These are phyloP conservation scores for Nadsonia commutata DNA, from an alignment of 1,139 yeast species.

Conservation along the genomic window DNA sequence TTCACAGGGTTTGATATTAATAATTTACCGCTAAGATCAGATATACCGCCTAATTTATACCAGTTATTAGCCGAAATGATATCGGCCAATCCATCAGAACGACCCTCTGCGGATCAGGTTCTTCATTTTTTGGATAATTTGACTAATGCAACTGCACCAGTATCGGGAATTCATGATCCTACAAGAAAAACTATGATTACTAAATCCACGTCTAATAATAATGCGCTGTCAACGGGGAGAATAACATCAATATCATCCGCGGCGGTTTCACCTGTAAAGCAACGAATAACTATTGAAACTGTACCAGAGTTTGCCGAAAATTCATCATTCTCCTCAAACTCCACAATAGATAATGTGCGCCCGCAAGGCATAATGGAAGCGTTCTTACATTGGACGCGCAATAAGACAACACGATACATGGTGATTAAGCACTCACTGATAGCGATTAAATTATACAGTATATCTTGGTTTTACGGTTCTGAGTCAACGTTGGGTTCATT, in stretches of 20 bases:
- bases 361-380: too few relatives aligned
- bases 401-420: not conserved
- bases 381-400: too few relatives aligned
- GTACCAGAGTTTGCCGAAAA: not conserved
- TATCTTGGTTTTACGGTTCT: not conserved
- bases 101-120: constrained; percentile 34
- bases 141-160: not conserved
- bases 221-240: not conserved
- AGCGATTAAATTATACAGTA: not conserved
- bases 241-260: not conserved
- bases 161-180: not conserved
- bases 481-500: too few relatives aligned
- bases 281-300: not conserved
- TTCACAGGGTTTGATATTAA: constrained; percentile 21
- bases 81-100: constrained; percentile 21
- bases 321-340: too few relatives aligned
- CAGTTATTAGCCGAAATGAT: constrained; percentile 27
- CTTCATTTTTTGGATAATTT: constrained; percentile 18
- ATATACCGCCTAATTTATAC: constrained; percentile 28
- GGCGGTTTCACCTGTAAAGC: not conserved
- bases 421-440: not conserved
- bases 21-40: constrained; percentile 16
- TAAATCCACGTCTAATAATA: too few relatives aligned
- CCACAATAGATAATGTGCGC: not conserved
- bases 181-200: too few relatives aligned